Percentiles rank a stretch among this genome's conserved stretches.
phyloP scores from a whole-genome alignment of 208 protist genomes.

The Ichthyophonus hoferi region DNA sequence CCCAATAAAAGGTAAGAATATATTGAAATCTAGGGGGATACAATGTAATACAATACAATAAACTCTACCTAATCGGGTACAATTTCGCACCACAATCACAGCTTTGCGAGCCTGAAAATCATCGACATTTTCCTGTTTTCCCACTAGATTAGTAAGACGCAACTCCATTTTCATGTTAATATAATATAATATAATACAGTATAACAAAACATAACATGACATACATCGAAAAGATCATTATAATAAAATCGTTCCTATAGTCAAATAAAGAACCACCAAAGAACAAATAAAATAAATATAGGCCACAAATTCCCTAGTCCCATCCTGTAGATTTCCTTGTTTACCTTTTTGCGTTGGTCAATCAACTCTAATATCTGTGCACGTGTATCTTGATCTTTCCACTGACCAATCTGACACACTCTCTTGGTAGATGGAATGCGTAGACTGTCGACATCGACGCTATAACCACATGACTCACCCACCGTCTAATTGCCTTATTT shows the following conservation, averaged over 20 bases:
- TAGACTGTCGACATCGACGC: slow-evolving; percentile 9
- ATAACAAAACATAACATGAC: neutral
- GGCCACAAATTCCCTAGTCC: neutral
- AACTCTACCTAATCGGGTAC: neutral
- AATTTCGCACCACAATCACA: neutral
- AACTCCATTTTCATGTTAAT: no score
- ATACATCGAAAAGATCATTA: neutral
- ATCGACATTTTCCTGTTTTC: neutral
- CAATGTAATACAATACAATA: neutral
- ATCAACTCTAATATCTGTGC: neutral
- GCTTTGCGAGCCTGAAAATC: neutral
- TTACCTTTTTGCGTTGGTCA: neutral
- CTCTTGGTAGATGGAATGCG: slow-evolving; percentile 33
- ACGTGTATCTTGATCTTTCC: neutral
- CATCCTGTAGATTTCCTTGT: neutral
- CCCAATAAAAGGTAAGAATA: no score
- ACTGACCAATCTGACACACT: slow-evolving; percentile 21
- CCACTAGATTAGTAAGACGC: no score
- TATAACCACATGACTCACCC: slow-evolving; percentile 3
- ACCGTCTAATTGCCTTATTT: no score
- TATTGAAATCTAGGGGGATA: neutral
- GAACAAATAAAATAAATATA: slow-evolving; percentile 15
- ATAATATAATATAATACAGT: neutral
- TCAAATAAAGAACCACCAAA: slow-evolving; percentile 3
- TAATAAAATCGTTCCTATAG: neutral